Percentiles rank a stretch among this genome's conserved stretches.
phyloP scores from a whole-genome alignment of 2,329 filamentous ascomycete genomes.

The Hymenotorrendiella dingleyae region DNA sequence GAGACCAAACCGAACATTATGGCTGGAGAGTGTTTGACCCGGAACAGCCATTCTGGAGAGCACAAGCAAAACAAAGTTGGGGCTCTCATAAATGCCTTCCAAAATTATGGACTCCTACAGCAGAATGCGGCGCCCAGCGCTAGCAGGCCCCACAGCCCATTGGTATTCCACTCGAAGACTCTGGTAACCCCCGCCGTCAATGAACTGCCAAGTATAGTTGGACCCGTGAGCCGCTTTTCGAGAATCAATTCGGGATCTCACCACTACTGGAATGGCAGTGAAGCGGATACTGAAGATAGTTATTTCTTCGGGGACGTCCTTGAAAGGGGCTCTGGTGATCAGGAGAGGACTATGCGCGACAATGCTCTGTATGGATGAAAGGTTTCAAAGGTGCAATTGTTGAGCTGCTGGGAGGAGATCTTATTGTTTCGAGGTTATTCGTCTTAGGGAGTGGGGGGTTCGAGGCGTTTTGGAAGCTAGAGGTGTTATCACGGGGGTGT shows the following conservation, averaged over 20 bases:
- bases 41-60: too few relatives aligned
- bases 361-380: conserved; percentile 5
- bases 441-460: too few relatives aligned
- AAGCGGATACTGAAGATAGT: conserved; percentile 11
- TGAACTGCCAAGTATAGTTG: background rate
- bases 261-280: too few relatives aligned
- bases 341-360: background rate
- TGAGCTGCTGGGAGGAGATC: too few relatives aligned
- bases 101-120: conserved; percentile 17
- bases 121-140: conserved; percentile 4
- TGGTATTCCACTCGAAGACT: background rate
- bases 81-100: conserved; percentile 20
- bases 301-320: conserved; percentile 8
- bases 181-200: background rate
- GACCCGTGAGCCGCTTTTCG: background rate
- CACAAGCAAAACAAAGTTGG: conserved; percentile 7
- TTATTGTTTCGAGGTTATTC: too few relatives aligned
- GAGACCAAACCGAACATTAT: too few relatives aligned
- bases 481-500: background rate
- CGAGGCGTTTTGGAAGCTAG: background rate
- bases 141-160: conserved; percentile 2
- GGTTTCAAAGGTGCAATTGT: too few relatives aligned
- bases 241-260: too few relatives aligned
- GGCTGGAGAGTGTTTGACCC: too few relatives aligned
- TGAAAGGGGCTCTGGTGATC: background rate